Evolutionary conservation across 2,329 filamentous ascomycete genomes (phyloP), one percentile per base, ranked within the genome.

Genomic region (Phyllosticta citrichinensis): DNA sequence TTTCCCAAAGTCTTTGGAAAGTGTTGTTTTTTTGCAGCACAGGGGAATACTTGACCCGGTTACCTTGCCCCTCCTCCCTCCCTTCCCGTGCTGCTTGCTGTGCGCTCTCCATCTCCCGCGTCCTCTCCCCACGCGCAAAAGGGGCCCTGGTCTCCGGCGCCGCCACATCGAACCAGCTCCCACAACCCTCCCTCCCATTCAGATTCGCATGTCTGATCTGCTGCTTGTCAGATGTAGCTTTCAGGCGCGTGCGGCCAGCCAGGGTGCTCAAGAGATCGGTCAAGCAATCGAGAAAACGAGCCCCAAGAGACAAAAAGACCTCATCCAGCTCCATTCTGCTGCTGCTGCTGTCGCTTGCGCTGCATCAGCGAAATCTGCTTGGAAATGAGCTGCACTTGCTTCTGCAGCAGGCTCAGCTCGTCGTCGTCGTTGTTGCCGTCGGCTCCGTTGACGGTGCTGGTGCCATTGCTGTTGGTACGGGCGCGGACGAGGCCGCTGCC

Each of bases 281-380:
- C 40, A 47, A 47, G 40, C 40, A n/a, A 47, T 47, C 40, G 6
- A 47, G 27, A 30, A 30, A 30, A 30, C 27, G 27, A 30, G 27
- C 27, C 27, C 27, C 35, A 40, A 40, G 40, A 3, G 14, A 47
- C n/a, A 4, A n/a, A n/a, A 47, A 2, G 35, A n/a, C 14, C 40
- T 47, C 59, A 61, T 27, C 59, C 59, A 50, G 59, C 55, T 11
- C 59, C 59, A 25, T 54, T 57, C 6, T 47, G 40, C 22, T 47
- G 40, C 22, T 47, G 40, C 40, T 47, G 40, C n/a, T 55, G 55
- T 30, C 59, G 59, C 19, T 57, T 52, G 27, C 60, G 51, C 53
- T 62, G 60, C 62, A 63, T 63, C 40, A 62, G 55, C 24, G 51
- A 20, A n/a, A 63, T 56, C 35, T 63, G 62, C 33, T 62, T 63